Base-by-base conservation (phyloP, 805 yeast species). In the Limtongia smithiae region DNA sequence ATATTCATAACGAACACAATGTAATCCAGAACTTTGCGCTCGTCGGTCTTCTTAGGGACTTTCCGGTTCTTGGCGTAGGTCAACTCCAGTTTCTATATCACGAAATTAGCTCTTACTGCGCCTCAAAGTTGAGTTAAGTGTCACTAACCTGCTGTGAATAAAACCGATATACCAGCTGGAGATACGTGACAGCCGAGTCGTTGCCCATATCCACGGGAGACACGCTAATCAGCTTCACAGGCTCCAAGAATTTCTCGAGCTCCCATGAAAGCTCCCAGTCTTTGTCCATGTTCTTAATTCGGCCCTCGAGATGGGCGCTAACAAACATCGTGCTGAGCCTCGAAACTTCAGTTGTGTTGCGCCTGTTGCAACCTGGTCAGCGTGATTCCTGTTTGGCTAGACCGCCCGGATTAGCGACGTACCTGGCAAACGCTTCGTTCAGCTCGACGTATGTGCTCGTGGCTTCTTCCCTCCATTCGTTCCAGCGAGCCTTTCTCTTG, bases 401-500 rank as follows among this genome's bases (percentile, higher is more conserved):
- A n/a, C n/a, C n/a, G n/a, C n/a, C n/a, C n/a, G n/a, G n/a, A n/a
- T n/a, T n/a, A n/a, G 9, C 3, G 7, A 48, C 57, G 2, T 54
- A 54, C 58, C 22, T 36, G 5, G 58, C 58, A 33, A 54, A 54
- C 12, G 43, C 50, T 22, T 39, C 20, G 34, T 54, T 50, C 15
- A 54, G 8, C 11, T 44, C 46, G 15, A 34, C 37, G 32, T 54
- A 54, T 15, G 43, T 36, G 8, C 20, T 15, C 20, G 20, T 39
- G 3, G 54, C 50, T 8, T 41, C 36, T 25, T 32, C 33, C 28
- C 38, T 41, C 50, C 50, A 52, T 27, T 44, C 51, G 22, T 32
- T 37, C 17, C 36, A 31, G 31, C 41, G 36, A 14, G 22, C n/a
- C 21, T 37, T 45, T 30, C 30, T 24, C 18, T 36, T 38, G 15